Evolutionary conservation across 176 grass and related monocot genomes (phyloP).

Genomic region (Dendrocalamus sinicus): DNA sequence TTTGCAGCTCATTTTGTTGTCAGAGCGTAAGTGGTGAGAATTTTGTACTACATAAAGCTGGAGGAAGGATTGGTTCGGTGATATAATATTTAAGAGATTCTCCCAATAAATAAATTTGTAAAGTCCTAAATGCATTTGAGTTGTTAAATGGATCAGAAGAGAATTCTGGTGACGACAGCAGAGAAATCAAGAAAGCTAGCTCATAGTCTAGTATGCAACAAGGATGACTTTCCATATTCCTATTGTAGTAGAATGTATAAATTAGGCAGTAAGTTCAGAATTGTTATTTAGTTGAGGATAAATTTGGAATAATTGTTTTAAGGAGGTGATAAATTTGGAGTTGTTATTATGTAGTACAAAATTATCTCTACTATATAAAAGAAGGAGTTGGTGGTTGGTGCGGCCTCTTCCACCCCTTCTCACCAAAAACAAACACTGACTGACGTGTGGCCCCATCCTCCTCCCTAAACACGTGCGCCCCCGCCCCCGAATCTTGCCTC

Average conservation of each 20-base stretch:
- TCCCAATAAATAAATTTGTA: conserved; percentile 32
- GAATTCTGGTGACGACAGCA: conserved; percentile 1
- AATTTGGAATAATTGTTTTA: conserved; percentile 1
- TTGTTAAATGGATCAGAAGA: conserved; percentile 22
- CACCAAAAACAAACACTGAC: no score
- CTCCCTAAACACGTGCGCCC: no score
- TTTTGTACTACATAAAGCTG: conserved; percentile 43
- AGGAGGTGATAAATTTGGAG: conserved; percentile 20
- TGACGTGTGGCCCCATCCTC: accelerated
- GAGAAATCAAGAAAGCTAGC: conserved; percentile 37
- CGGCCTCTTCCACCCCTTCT: no score
- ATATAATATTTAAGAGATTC: conserved; percentile 18
- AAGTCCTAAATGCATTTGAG: not conserved
- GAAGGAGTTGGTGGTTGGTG: no score
- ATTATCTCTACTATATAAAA: no score
- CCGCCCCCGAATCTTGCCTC: no score
- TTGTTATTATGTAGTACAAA: not conserved
- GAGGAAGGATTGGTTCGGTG: conserved; percentile 29
- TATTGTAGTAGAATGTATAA: conserved; percentile 51
- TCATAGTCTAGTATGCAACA: conserved; percentile 21
- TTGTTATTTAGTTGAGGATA: conserved; percentile 27
- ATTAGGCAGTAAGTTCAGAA: conserved; percentile 38
- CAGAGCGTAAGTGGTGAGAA: conserved; percentile 58
- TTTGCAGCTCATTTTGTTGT: conserved; percentile 95
- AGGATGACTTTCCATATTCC: conserved; percentile 13